phyloP scores from a whole-genome alignment of 257 asterid species.

The Forsythia viridissima region DNA sequence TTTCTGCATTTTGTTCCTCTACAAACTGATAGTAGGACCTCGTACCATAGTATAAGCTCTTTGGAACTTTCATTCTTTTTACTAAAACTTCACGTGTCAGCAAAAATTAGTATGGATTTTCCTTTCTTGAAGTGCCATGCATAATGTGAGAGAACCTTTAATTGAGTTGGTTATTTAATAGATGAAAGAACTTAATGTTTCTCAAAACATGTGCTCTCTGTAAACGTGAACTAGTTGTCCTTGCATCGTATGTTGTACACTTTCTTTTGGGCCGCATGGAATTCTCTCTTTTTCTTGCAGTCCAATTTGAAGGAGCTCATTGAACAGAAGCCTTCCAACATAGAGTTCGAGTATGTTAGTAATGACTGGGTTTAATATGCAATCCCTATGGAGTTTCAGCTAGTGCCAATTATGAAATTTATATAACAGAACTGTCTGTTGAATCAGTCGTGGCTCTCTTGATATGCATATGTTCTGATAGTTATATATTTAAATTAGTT shows the following conservation, averaged over 20 bases:
- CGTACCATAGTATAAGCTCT: no score
- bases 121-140: background rate
- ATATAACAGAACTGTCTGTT: background rate
- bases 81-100: no score
- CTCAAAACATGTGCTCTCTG: background rate
- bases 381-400: background rate
- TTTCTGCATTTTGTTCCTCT: no score
- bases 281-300: no score
- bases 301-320: background rate
- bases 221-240: background rate
- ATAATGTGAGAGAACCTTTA: background rate
- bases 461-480: background rate
- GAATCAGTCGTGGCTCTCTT: background rate
- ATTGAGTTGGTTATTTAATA: background rate
- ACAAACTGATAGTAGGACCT: no score
- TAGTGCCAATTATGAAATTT: background rate
- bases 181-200: background rate
- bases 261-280: no score
- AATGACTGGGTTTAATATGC: background rate
- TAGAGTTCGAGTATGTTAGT: background rate
- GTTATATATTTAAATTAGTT: slow-evolving; percentile 2
- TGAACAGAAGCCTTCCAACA: no score
- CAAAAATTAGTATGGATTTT: no score
- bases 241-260: no score
- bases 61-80: no score